These are phyloP conservation scores for Drechslera avenae DNA, from an alignment of 2,329 filamentous ascomycete species.

Conservation along the genomic window DNA sequence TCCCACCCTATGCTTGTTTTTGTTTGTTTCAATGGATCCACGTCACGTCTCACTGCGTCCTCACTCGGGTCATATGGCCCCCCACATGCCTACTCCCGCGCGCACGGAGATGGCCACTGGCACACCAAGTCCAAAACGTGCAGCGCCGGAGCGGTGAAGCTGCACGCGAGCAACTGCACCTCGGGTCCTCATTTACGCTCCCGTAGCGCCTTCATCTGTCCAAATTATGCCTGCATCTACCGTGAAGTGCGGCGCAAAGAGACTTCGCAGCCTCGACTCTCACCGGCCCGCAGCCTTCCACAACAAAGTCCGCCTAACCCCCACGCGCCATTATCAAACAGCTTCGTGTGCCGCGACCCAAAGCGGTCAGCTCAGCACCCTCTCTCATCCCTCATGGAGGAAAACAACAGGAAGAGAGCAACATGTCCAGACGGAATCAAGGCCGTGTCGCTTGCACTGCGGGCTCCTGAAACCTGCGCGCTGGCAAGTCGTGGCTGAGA, in stretches of 20 bases:
- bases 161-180: conserved; percentile 20
- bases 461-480: not conserved
- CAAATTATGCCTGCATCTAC: conserved; percentile 1
- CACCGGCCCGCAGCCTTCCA: conserved; percentile 16
- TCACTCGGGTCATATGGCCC: conserved; percentile 2
- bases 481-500: conserved; percentile 11
- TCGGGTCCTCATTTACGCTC: not conserved
- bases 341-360: conserved; percentile 11
- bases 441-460: not conserved
- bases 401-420: not conserved
- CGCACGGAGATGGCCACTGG: conserved; percentile 10
- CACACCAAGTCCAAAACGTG: conserved; percentile 3
- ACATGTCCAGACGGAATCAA: not conserved
- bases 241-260: conserved; percentile 5
- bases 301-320: conserved; percentile 29
- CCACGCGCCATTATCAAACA: conserved; percentile 48
- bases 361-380: conserved; percentile 7
- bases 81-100: not conserved
- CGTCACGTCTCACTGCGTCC: conserved; percentile 22
- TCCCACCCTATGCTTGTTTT: conserved; percentile 7
- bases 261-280: conserved; percentile 16
- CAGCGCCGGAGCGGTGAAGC: conserved; percentile 18
- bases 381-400: not conserved
- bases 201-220: not conserved
- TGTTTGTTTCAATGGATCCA: conserved; percentile 16